Evolutionary conservation across 208 protist genomes (phyloP).

Genomic region (Paratrypanosoma confusum): DNA sequence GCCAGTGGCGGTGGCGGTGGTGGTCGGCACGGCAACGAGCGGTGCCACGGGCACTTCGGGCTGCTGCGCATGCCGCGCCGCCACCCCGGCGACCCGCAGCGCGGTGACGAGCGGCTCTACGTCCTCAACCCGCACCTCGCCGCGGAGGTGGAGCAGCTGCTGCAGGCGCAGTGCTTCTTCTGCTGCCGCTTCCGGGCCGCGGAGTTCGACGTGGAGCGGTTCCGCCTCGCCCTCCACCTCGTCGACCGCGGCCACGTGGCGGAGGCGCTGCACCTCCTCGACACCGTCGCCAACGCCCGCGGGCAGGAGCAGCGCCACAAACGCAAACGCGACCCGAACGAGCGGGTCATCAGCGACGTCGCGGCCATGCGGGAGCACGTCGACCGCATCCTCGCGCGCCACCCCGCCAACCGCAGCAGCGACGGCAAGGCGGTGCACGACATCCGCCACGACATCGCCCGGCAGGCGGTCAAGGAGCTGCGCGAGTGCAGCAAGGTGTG

Average conservation of each 20-base stretch:
- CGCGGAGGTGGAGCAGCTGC: slow-evolving; percentile 60
- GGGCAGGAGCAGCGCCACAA: slow-evolving; percentile 34
- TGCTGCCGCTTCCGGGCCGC: slow-evolving; percentile 70
- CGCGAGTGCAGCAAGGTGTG: slow-evolving; percentile 48
- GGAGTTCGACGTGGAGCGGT: slow-evolving; percentile 74
- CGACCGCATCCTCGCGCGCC: slow-evolving; percentile 29
- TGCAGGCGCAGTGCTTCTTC: slow-evolving; percentile 82
- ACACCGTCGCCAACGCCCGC: slow-evolving; percentile 46
- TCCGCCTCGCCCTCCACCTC: slow-evolving; percentile 60
- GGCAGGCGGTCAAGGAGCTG: slow-evolving; percentile 53
- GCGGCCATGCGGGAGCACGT: slow-evolving; percentile 46
- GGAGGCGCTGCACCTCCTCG: slow-evolving; percentile 72
- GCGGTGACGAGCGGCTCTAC: slow-evolving; percentile 26
- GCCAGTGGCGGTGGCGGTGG: slow-evolving; percentile 23
- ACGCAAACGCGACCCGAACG: slow-evolving; percentile 43
- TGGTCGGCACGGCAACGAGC: slow-evolving; percentile 71
- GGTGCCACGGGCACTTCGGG: slow-evolving; percentile 82
- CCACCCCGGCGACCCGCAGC: slow-evolving; percentile 35
- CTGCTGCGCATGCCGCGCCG: slow-evolving; percentile 73
- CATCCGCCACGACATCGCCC: slow-evolving; percentile 61
- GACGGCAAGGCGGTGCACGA: slow-evolving; percentile 34
- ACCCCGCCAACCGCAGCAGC: slow-evolving; percentile 1
- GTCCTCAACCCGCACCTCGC: slow-evolving; percentile 77
- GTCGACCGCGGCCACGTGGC: slow-evolving; percentile 58
- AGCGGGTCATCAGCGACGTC: slow-evolving; percentile 58